Conservation (phyloP, 2,329 filamentous ascomycete species). For the Apiospora saccharicola region DNA sequence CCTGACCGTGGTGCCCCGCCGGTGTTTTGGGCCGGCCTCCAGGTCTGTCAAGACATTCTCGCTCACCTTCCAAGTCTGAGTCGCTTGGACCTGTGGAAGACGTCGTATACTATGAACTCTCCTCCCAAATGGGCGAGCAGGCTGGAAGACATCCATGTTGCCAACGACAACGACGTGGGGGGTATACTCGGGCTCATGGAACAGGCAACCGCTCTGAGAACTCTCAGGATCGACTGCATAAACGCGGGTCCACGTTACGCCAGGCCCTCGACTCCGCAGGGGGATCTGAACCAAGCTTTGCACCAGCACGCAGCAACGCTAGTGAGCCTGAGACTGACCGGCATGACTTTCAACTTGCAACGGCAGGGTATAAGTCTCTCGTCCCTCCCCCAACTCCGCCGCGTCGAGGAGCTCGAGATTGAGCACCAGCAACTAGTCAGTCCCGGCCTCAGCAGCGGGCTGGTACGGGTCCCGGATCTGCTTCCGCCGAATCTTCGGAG, state of each 20-base stretch:
- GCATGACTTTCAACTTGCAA: not conserved
- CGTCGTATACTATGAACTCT: fast-evolving
- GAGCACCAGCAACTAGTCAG: not conserved
- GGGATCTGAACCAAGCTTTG: not conserved
- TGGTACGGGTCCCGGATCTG: not conserved
- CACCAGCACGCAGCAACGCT: not conserved
- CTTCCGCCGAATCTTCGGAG: not conserved
- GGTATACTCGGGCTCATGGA: not conserved
- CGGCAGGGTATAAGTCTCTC: not conserved
- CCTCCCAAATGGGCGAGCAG: not conserved
- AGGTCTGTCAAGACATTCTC: not conserved
- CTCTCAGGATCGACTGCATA: not conserved
- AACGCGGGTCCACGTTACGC: not conserved
- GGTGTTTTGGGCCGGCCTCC: not conserved
- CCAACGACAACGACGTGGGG: not conserved
- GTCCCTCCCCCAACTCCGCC: not conserved
- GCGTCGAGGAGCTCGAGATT: not conserved
- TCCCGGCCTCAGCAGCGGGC: not conserved
- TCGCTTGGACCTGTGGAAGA: not conserved
- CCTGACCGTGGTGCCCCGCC: not conserved
- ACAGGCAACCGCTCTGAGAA: not conserved
- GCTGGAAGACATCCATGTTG: not conserved
- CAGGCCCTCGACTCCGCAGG: not conserved
- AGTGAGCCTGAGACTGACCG: not conserved
- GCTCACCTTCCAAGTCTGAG: not conserved